These are phyloP conservation scores for Dichotomopilus funicola DNA, from an alignment of 2,329 filamentous ascomycete genomes.

Conservation along the genomic window DNA sequence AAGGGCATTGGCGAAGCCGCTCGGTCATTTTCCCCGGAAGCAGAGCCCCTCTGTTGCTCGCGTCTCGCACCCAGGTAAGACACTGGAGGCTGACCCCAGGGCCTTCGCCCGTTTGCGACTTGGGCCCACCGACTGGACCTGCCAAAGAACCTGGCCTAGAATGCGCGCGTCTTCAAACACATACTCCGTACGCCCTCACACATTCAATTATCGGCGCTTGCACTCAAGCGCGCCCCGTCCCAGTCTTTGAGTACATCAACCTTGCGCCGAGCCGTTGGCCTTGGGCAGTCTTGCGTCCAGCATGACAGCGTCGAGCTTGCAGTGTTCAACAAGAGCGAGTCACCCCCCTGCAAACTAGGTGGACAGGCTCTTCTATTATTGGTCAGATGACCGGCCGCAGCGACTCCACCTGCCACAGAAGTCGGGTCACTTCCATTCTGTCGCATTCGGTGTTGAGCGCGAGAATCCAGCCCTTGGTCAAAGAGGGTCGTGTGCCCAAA, in stretches of 20 bases:
- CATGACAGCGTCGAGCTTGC: slow-evolving; percentile 3
- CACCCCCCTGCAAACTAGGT: neutral
- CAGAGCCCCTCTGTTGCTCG: too few relatives aligned
- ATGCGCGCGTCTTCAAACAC: too few relatives aligned
- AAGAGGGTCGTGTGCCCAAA: slow-evolving; percentile 12
- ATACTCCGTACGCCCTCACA: too few relatives aligned
- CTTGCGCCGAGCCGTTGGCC: neutral
- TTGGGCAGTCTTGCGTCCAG: slow-evolving; percentile 16
- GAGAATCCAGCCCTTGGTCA: neutral
- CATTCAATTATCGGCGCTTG: too few relatives aligned
- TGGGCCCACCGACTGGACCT: too few relatives aligned
- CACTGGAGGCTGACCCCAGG: too few relatives aligned
- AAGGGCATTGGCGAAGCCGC: too few relatives aligned
- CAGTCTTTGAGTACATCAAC: slow-evolving; percentile 11
- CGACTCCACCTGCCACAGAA: slow-evolving; percentile 13
- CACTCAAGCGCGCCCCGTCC: too few relatives aligned
- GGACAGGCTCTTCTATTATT: slow-evolving; percentile 15
- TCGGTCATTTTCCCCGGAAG: too few relatives aligned
- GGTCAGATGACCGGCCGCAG: slow-evolving; percentile 19
- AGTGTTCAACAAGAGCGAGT: neutral
- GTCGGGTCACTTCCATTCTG: slow-evolving; percentile 13
- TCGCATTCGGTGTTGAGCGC: slow-evolving; percentile 9
- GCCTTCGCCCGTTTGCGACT: too few relatives aligned
- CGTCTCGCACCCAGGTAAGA: too few relatives aligned
- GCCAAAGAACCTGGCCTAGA: too few relatives aligned